phyloP scores from a whole-genome alignment of 73 alveolate genomes.

The Paraurostyla sp. region DNA sequence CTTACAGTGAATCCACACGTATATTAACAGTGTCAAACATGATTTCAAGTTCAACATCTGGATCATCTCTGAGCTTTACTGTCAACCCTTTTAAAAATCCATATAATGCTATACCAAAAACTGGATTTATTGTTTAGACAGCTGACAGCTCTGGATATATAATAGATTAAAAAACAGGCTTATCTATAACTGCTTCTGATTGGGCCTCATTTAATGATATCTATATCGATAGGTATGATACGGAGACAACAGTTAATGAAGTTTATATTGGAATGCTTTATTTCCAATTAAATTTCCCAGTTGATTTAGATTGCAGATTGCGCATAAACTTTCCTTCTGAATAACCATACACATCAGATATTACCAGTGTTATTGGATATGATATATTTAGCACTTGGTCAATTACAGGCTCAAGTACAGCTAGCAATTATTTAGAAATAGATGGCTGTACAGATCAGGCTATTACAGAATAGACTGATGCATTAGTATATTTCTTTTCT shows the following conservation, averaged over 20 bases:
- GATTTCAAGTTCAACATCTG: not conserved
- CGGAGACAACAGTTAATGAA: slow-evolving; percentile 26
- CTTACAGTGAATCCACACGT: not conserved
- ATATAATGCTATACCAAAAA: not conserved
- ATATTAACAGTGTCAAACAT: not conserved
- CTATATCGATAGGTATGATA: not conserved
- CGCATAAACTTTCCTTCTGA: slow-evolving; percentile 35
- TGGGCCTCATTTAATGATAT: not conserved
- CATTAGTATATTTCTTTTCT: not conserved
- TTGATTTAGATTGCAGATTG: slow-evolving; percentile 26
- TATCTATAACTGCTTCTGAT: not conserved
- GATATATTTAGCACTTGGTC: not conserved
- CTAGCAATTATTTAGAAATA: not conserved
- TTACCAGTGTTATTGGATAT: not conserved
- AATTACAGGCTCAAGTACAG: not conserved
- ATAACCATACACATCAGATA: not conserved
- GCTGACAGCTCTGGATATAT: not conserved
- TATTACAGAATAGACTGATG: not conserved
- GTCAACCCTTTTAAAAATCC: slow-evolving; percentile 1
- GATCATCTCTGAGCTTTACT: not conserved
- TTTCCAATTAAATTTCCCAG: not conserved
- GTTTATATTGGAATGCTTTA: not conserved
- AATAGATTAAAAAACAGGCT: not conserved
- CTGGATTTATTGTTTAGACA: not conserved
- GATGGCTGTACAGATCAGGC: slow-evolving; percentile 9